Percentiles rank a stretch among this genome's conserved stretches.
phyloP scores from a whole-genome alignment of 305 asterid genomes.

The Solanum aculeatissimum region DNA sequence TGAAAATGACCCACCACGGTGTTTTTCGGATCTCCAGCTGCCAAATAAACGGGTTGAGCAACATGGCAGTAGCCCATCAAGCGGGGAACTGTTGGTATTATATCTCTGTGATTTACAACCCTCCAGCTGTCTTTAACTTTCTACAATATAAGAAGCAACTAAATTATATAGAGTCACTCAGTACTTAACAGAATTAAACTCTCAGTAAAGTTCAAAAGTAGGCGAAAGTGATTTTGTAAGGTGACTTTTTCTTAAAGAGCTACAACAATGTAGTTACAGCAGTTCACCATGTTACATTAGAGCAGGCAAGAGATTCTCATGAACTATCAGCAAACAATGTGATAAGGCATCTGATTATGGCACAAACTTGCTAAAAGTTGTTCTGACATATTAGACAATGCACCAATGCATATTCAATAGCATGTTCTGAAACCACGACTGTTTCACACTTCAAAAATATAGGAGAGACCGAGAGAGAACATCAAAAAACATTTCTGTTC shows the following conservation, averaged over 20 bases:
- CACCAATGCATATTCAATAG: not conserved
- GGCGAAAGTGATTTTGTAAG: not conserved
- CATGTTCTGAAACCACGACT: not conserved
- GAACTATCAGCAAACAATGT: not conserved
- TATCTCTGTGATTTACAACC: slow-evolving; percentile 92
- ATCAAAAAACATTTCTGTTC: not conserved
- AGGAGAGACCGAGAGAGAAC: not conserved
- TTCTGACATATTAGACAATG: not conserved
- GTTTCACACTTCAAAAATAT: not conserved
- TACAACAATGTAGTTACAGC: not conserved
- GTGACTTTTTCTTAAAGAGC: not conserved
- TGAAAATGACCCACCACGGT: slow-evolving; percentile 30
- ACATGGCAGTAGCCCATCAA: slow-evolving; percentile 99
- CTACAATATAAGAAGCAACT: slow-evolving; percentile 28
- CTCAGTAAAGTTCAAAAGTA: not conserved
- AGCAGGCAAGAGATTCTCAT: not conserved
- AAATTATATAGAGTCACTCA: not conserved
- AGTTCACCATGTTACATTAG: not conserved
- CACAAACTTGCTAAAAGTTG: not conserved
- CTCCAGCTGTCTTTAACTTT: slow-evolving; percentile 93
- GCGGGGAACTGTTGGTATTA: slow-evolving; percentile 96
- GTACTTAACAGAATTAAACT: not conserved
- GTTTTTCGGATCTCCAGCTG: slow-evolving; percentile 42
- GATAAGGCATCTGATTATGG: not conserved
- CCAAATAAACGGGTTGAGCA: slow-evolving; percentile 90